Percentiles rank a stretch among this genome's conserved stretches.
Evolutionary conservation across 495 filamentous ascomycete species (phyloP).

Genomic region (Lepraria neglecta): DNA sequence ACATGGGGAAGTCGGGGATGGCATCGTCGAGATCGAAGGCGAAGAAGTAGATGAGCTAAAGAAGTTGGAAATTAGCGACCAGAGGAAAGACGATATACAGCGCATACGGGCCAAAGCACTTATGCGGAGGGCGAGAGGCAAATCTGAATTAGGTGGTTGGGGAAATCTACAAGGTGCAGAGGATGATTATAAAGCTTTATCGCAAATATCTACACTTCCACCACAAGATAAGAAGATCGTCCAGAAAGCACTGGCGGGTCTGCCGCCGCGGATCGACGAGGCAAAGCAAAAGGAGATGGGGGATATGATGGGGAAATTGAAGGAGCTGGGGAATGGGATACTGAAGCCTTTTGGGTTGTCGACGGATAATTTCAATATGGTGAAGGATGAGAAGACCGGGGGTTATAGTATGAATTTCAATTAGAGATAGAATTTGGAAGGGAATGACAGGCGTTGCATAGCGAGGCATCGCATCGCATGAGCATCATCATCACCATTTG

Average conservation of each 20-base stretch:
- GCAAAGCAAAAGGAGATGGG: slow-evolving; percentile 80
- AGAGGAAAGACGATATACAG: slow-evolving; percentile 56
- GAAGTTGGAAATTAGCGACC: slow-evolving; percentile 45
- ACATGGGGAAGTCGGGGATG: slow-evolving; percentile 21
- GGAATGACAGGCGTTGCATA: not conserved
- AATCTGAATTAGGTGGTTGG: slow-evolving; percentile 68
- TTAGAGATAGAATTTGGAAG: slow-evolving; percentile 26
- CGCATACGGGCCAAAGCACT: slow-evolving; percentile 79
- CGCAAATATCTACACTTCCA: slow-evolving; percentile 39
- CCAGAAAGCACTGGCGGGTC: slow-evolving; percentile 51
- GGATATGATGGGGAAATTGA: slow-evolving; percentile 96
- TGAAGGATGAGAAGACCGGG: slow-evolving; percentile 80
- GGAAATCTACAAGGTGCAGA: slow-evolving; percentile 71
- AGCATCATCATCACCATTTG: not conserved
- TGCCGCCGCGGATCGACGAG: slow-evolving; percentile 61
- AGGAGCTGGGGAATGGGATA: slow-evolving; percentile 85
- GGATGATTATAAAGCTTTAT: slow-evolving; percentile 41
- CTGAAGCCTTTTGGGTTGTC: slow-evolving; percentile 88
- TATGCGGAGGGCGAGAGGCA: slow-evolving; percentile 73
- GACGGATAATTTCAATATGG: slow-evolving; percentile 89
- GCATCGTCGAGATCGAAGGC: slow-evolving; percentile 47
- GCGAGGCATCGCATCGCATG: too few relatives aligned
- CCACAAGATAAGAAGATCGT: slow-evolving; percentile 61
- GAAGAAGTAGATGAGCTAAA: slow-evolving; percentile 56
- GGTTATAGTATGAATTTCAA: slow-evolving; percentile 90